phyloP scores from a whole-genome alignment of 2,329 filamentous ascomycete genomes.

The Chalaropsis ovoidea region DNA sequence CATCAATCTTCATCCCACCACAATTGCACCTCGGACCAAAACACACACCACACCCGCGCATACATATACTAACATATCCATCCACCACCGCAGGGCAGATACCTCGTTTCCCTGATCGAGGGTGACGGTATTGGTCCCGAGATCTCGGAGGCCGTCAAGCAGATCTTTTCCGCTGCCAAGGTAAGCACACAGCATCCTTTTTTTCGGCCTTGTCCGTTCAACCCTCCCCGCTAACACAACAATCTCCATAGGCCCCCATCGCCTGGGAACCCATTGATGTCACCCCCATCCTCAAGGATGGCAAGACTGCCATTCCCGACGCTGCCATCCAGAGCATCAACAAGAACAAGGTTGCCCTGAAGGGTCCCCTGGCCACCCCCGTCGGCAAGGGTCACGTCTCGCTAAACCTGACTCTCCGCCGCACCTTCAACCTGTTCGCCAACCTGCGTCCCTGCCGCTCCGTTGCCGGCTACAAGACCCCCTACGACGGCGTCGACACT shows the following conservation, averaged over 20 bases:
- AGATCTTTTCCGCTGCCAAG: constrained; percentile 93
- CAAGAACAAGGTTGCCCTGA: constrained; percentile 93
- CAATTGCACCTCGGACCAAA: not conserved
- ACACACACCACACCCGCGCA: not conserved
- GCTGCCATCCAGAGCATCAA: constrained; percentile 87
- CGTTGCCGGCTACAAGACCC: constrained; percentile 94
- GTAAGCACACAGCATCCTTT: constrained; percentile 41
- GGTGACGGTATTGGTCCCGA: constrained; percentile 98
- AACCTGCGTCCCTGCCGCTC: constrained; percentile 97
- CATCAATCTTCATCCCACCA: not conserved
- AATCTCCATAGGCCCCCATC: constrained; percentile 59
- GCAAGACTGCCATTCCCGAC: constrained; percentile 89
- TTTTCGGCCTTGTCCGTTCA: constrained; percentile 9
- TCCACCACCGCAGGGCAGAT: constrained; percentile 61
- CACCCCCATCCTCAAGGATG: constrained; percentile 83
- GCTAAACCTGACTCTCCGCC: constrained; percentile 93
- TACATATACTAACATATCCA: constrained; percentile 14
- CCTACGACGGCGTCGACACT: constrained; percentile 93
- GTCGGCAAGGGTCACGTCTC: constrained; percentile 99
- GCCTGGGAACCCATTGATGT: constrained; percentile 97
- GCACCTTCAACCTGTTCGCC: constrained; percentile 99
- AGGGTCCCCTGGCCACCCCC: constrained; percentile 93
- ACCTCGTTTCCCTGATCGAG: constrained; percentile 92
- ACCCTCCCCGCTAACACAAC: constrained; percentile 25
- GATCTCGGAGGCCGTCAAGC: constrained; percentile 95